Percentiles rank a stretch among this genome's conserved stretches.
Evolutionary conservation across 441 rosid species (phyloP).

Genomic region (Gossypium trilobum): DNA sequence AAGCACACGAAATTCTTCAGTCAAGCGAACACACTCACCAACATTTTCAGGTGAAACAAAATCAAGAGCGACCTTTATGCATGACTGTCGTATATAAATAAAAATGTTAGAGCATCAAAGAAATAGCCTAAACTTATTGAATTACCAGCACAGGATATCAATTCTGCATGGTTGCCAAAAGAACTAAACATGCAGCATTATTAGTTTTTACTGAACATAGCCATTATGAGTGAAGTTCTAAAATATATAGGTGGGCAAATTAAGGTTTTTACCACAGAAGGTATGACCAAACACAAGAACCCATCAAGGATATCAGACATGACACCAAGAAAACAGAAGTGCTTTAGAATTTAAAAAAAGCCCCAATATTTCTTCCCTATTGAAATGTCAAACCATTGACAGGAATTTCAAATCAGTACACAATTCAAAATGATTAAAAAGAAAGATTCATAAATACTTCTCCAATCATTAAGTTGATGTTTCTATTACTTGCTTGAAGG

Average conservation of each 20-base stretch:
- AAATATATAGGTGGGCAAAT: neutral
- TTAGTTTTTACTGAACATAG: neutral
- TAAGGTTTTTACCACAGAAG: neutral
- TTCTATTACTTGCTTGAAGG: neutral
- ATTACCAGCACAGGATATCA: neutral
- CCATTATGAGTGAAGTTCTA: neutral
- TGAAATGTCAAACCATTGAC: neutral
- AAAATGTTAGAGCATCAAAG: neutral
- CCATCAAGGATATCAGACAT: neutral
- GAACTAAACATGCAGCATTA: neutral
- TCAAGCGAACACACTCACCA: slow-evolving; percentile 30
- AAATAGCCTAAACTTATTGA: neutral
- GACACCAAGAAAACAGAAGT: neutral
- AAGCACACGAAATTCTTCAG: slow-evolving; percentile 33
- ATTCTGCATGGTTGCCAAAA: neutral
- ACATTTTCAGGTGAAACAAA: slow-evolving; percentile 38
- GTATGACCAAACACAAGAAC: neutral
- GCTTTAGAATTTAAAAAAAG: neutral
- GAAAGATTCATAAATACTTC: neutral
- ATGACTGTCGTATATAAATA: slow-evolving; percentile 23
- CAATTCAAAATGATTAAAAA: neutral
- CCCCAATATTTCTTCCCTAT: neutral
- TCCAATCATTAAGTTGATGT: neutral
- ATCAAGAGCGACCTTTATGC: slow-evolving; percentile 36
- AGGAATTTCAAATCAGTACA: neutral